phyloP scores from a whole-genome alignment of 2,329 filamentous ascomycete species.

The Pseudogymnoascus pannorum region DNA sequence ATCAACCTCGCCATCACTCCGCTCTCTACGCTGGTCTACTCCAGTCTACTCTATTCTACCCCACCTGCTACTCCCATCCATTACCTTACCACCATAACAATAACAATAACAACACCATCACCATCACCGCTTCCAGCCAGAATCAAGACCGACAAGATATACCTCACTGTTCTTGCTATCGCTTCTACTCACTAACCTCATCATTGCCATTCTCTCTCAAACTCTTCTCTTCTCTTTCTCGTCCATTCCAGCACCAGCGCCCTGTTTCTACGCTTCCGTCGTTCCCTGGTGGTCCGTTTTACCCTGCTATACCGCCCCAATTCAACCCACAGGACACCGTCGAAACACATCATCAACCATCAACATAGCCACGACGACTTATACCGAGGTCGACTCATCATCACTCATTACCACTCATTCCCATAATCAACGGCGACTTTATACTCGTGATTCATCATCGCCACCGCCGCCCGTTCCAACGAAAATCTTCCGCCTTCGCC shows the following conservation, averaged over 20 bases:
- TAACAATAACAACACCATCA: not conserved
- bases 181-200: not conserved
- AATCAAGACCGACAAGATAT: not conserved
- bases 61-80: not conserved
- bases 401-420: not conserved
- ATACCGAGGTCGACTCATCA: not conserved
- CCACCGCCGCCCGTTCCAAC: not conserved
- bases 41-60: not conserved
- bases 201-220: not conserved
- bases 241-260: not conserved
- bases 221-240: not conserved
- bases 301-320: constrained; percentile 1
- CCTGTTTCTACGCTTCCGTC: not conserved
- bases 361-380: not conserved
- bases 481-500: constrained; percentile 4
- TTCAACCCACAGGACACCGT: not conserved
- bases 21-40: not conserved
- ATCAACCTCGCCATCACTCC: constrained; percentile 3
- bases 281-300: not conserved
- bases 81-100: not conserved
- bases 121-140: not conserved
- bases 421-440: not conserved
- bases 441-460: not conserved
- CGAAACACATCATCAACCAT: not conserved
- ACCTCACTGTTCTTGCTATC: not conserved